These are phyloP conservation scores for Hippophae rhamnoides DNA, from an alignment of 306 rosid genomes.

Conservation along the genomic window DNA sequence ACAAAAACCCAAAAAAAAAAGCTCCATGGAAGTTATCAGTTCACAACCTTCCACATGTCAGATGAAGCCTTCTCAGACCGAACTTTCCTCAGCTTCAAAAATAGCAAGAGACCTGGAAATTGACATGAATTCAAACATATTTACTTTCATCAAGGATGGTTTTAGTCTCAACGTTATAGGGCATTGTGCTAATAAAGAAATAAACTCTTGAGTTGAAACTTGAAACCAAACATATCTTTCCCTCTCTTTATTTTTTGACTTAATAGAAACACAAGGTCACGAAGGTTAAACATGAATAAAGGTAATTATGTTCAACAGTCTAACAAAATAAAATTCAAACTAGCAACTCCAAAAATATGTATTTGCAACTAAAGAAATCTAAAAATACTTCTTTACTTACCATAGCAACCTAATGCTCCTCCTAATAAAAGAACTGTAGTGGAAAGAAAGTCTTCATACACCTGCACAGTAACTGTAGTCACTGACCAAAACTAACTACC, in stretches of 20 bases:
- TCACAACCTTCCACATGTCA: conserved; percentile 63
- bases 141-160: background rate
- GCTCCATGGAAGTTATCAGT: background rate
- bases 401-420: conserved; percentile 55
- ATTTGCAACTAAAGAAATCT: background rate
- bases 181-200: too few relatives aligned
- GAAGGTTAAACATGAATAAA: too few relatives aligned
- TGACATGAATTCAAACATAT: background rate
- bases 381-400: conserved; percentile 24
- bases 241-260: too few relatives aligned
- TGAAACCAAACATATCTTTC: too few relatives aligned
- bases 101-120: conserved; percentile 42
- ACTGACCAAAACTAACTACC: conserved; percentile 6
- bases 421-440: conserved; percentile 33
- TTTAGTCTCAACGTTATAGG: too few relatives aligned
- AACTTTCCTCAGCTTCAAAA: conserved; percentile 41
- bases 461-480: conserved; percentile 34
- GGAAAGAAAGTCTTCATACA: conserved; percentile 45
- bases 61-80: conserved; percentile 58
- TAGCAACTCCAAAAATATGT: background rate
- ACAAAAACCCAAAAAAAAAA: conserved; percentile 1
- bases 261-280: too few relatives aligned
- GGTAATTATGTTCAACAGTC: background rate
- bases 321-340: background rate
- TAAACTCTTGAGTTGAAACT: too few relatives aligned